These are phyloP conservation scores for Mangifera indica DNA, from an alignment of 345 rosid species.

Conservation along the genomic window DNA sequence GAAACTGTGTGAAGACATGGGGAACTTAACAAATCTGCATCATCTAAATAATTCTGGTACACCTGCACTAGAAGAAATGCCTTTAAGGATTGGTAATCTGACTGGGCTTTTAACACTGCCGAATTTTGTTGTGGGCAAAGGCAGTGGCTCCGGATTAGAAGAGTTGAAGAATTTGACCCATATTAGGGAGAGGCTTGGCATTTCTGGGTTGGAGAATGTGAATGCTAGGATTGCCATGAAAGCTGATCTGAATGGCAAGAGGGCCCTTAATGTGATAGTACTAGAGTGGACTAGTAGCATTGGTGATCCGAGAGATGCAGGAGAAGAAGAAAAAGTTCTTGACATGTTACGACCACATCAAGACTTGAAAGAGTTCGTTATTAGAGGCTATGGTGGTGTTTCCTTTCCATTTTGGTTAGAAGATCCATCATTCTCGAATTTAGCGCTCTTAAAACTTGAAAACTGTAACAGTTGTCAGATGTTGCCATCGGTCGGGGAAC, in stretches of 20 bases:
- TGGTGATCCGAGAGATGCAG: background rate
- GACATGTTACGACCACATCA: conserved; percentile 14
- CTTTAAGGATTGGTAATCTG: background rate
- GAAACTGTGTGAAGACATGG: background rate
- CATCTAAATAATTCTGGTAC: conserved; percentile 3
- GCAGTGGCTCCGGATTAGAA: background rate
- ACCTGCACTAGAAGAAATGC: background rate
- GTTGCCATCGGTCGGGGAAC: conserved; percentile 12
- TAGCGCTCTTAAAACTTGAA: conserved; percentile 1
- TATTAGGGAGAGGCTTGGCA: background rate
- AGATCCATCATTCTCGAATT: conserved; percentile 15
- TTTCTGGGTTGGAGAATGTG: conserved; percentile 5
- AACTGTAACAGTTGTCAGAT: background rate
- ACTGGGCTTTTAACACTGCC: background rate
- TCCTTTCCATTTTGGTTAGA: conserved; percentile 17
- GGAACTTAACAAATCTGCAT: conserved; percentile 9
- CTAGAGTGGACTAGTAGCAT: conserved; percentile 1
- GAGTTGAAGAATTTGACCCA: background rate
- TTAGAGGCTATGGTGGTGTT: conserved; percentile 1
- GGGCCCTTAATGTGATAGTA: conserved; percentile 26
- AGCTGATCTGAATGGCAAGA: conserved; percentile 26
- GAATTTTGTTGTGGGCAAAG: conserved; percentile 17
- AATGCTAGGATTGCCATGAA: conserved; percentile 13
- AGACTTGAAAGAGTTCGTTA: background rate
- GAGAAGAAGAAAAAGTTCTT: background rate